Base-by-base conservation (phyloP, 495 filamentous ascomycete species). In the Penicillium ochrochloron region DNA sequence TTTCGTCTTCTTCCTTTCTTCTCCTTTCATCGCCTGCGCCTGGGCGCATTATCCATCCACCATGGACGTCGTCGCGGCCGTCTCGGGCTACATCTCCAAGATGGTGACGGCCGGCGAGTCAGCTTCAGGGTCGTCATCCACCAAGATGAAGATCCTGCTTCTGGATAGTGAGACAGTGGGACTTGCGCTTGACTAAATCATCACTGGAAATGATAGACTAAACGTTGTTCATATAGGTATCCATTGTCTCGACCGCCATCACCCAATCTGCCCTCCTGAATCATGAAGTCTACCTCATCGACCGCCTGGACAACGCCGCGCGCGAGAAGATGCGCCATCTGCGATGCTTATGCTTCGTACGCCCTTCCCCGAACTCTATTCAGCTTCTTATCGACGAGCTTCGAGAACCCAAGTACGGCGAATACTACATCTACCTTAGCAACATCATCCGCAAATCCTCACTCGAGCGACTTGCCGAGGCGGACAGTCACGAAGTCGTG, bases 81-180 rank as follows among this genome's bases (percentile, higher is more conserved):
- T 96, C 74, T 91, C 93, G 66, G 91, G 93, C 79, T 99, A 98
- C 84, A 89, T 99, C 83, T 90, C 92, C 74, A 97, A 94, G 87
- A 97, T 99, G 90, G 88, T 97, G 75, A 90, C 92, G 50, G 88
- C 88, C 66, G 94, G 94, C 74, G 93, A 96, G 76, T 81, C 87
- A 60, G 61, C 74, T 15, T 77, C 85, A 46, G 88, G 88, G 53
- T 83, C 86, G 48, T 85, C 91, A 46, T 90, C 92, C 14, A 87
- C 92, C 39, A 98, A 98, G 84, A 99, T 99, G 95, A 99, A 99
- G 88, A 94, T 97, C 69, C 82, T 99, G 59, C 84, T 99, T 68
- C 84, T 99, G 60, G 95, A 99, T 78, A 90, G 87, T 78, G 95
- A 97, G 79, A 99, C 95, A 73, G 91, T 91, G 79, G 74, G 87